Percentiles rank a stretch among this genome's conserved stretches.
Evolutionary conservation across 169 alveolate species (phyloP).

Genomic region (Plasmodium knowlesi): DNA sequence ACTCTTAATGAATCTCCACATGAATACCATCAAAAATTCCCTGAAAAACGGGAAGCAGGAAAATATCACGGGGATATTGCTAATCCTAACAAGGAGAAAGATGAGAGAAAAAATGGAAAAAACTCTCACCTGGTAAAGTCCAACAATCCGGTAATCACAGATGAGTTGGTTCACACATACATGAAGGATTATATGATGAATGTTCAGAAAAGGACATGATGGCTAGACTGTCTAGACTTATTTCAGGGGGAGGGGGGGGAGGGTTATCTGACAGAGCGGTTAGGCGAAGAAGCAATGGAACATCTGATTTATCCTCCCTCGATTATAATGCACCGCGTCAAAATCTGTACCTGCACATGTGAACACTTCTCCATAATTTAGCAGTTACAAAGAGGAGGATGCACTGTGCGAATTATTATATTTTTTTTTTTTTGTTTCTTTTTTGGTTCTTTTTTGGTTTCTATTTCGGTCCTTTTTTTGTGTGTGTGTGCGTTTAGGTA

Average conservation of each 20-base stretch:
- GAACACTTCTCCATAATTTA: not conserved
- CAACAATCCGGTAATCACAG: conserved; percentile 17
- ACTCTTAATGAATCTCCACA: conserved; percentile 23
- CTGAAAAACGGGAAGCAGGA: not conserved
- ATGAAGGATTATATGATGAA: conserved; percentile 69
- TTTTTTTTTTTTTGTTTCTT: not conserved
- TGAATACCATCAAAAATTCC: not conserved
- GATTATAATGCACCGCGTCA: not conserved
- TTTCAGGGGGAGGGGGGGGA: too few relatives aligned
- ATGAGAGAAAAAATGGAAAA: not conserved
- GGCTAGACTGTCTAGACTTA: not conserved
- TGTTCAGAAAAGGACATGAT: conserved; percentile 11
- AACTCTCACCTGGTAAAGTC: conserved; percentile 6
- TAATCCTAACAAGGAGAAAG: not conserved
- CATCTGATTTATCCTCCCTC: not conserved
- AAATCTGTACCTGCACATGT: not conserved
- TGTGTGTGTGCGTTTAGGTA: not conserved
- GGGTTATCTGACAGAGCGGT: not conserved
- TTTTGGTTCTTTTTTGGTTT: not conserved
- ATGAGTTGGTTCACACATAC: conserved; percentile 45
- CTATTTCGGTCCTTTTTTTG: not conserved
- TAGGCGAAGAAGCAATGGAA: not conserved
- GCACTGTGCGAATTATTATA: not conserved
- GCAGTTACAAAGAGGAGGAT: not conserved
- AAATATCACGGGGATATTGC: not conserved